Base-by-base conservation (phyloP, 1,284 basidiomycete genomes). In the Ganoderma meredithae region DNA sequence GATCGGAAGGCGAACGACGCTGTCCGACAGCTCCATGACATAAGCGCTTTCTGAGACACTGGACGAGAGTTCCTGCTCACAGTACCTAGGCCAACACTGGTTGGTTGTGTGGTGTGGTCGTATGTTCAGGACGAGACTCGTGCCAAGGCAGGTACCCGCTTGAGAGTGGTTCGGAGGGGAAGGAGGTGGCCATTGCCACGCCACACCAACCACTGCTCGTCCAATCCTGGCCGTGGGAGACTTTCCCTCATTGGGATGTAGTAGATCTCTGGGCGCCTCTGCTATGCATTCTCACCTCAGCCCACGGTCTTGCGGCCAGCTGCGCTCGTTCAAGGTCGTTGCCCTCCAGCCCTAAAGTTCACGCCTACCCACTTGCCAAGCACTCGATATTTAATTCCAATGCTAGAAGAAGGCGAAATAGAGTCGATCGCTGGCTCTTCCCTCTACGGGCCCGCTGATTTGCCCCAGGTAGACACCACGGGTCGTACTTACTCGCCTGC, bases 401-500 rank as follows among this genome's bases (percentile, higher is more conserved):
- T 69, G 65, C 55, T 58, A 58, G 71, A 72, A 59, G 71, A 72
- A n/a, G 68, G 71, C 17, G 71, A 72, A 52, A 69, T 69, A 41
- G 13, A 31, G 7, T 27, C 53, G 2, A 10, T 58, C 8, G 33
- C 22, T 19, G 40, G 17, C 43, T 39, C 36, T 33, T 43, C 27
- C 39, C 4, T n/a, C 47, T 25, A 25, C 13, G 33, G n/a, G 7
- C 25, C n/a, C 25, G 9, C 44, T 36, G 27, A 56, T n/a, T 40
- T 17, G 41, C 40, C 39, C 41, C 22, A 66, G 27, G 65, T 69
- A 44, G 74, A 73, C 59, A 53, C 55, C 12, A 71, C 69, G 25
- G 75, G 71, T 40, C 43, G 58, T 44, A 62, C 69, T n/a, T 86
- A 90, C 72, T 82, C 87, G 71, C 82, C 86, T 36, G 78, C 83